Evolutionary conservation across 2,329 filamentous ascomycete genomes (phyloP).

Genomic region (Rutstroemia sp.): DNA sequence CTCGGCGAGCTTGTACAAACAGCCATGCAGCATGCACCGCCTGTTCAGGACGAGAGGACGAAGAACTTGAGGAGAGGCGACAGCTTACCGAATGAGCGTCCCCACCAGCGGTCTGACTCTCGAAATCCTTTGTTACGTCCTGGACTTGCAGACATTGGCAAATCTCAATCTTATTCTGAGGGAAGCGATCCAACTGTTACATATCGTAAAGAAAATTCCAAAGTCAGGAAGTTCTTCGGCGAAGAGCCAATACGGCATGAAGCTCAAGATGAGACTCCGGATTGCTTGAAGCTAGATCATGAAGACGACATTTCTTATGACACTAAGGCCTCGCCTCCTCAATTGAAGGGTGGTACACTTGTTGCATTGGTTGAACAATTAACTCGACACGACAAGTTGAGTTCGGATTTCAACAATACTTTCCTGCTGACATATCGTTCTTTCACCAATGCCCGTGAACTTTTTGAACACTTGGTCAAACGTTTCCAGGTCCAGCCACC

Average conservation of each 20-base stretch:
- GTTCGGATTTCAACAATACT: constrained; percentile 93
- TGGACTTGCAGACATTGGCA: constrained; percentile 20
- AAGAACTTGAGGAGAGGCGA: constrained; percentile 50
- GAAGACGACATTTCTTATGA: constrained; percentile 89
- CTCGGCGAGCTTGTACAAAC: constrained; percentile 73
- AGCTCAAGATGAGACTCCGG: constrained; percentile 66
- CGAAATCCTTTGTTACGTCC: constrained; percentile 29
- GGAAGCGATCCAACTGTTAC: constrained; percentile 35
- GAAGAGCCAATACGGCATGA: constrained; percentile 44
- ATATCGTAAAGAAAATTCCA: constrained; percentile 53
- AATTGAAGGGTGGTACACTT: constrained; percentile 83
- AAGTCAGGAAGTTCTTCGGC: constrained; percentile 59
- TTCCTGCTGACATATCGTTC: constrained; percentile 96
- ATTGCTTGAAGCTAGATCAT: constrained; percentile 78
- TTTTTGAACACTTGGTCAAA: constrained; percentile 88
- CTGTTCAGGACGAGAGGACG: constrained; percentile 30
- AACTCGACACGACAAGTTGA: constrained; percentile 90
- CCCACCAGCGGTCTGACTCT: constrained; percentile 52
- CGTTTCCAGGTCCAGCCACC: constrained; percentile 91
- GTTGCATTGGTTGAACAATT: constrained; percentile 88
- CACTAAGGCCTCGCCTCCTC: constrained; percentile 64
- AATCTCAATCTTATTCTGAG: constrained; percentile 58
- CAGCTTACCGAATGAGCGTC: constrained; percentile 46
- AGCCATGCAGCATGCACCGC: constrained; percentile 37
- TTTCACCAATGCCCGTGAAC: constrained; percentile 81